Base-by-base conservation (phyloP, 2,329 filamentous ascomycete genomes). In the Fusarium buxicola region DNA sequence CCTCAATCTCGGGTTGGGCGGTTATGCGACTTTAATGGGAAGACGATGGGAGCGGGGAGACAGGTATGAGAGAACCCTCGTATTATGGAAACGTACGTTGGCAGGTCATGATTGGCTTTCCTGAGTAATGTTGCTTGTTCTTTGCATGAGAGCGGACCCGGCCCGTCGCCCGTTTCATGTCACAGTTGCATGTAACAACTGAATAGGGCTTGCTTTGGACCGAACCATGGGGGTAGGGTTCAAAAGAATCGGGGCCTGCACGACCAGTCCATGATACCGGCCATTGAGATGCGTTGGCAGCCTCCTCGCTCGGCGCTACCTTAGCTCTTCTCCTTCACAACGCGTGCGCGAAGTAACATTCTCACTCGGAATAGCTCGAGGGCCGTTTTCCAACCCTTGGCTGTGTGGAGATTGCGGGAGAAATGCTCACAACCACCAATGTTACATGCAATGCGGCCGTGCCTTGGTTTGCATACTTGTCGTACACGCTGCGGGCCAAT, bases 141-240 rank as follows among this genome's bases (percentile, higher is more conserved):
- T 47, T 21, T 48, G 45, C 45, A 48, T 48, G 13, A 48, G 24
- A 12, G 34, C 45, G 44, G 44, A 36, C 15, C 44, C 32, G 31
- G 31, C 12, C 32, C 32, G 31, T 47, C 31, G 8, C 45, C 45
- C 32, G 45, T 28, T 36, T 28, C 45, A 24, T 38, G 32, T 48
- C 45, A 12, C 15, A 28, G 32, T 12, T 36, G 45, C 32, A 31
- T 46, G 25, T 27, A 27, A 15, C 15, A 7, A 31, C 8, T 31
- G 25, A 36, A 36, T 35, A 21, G 21, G 21, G 21, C 21, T 6
- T 21, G 6, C 21, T 21, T 6, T 21, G 4, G 21, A 21, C 4
- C 21, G 6, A 4, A 4, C 21, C 6, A 6, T 6, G 21, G 24
- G 21, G 6, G 16, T 32, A 48, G 24, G 45, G 44, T 25, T 35